Evolutionary conservation across 2,329 filamentous ascomycete genomes (phyloP), one percentile per base, ranked within the genome.

Genomic region (Periconia sp.): DNA sequence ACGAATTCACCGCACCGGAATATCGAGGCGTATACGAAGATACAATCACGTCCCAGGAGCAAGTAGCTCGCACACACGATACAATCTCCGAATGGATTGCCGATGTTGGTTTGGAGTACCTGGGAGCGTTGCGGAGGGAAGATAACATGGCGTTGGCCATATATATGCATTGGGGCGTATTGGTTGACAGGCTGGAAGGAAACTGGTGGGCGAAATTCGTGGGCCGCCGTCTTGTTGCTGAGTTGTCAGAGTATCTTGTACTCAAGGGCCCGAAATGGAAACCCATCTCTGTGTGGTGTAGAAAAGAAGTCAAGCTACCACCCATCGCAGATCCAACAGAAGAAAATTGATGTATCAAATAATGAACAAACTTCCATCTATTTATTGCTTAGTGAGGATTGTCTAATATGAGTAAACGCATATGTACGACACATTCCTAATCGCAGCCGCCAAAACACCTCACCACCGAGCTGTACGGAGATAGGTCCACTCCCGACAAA

Each of bases 201-300:
- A 49, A 52, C 31, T 58, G 56, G 56, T 58, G 56, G 56, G 44
- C 50, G n/a, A 33, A 43, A 43, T 56, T 53, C 41, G 47, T 47
- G 13, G 50, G 50, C 14, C 11, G 15, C 11, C 23, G 50, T 11
- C 43, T 56, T 5, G 50, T 56, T 5, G 40, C 44, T n/a, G 54
- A 56, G 19, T 15, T 56, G 14, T 50, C 54, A 5, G 35, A 17
- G 17, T 41, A 18, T 11, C 45, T 53, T 18, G 14, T 2, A 8
- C 41, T 18, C 13, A 35, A 30, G 14, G 50, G 43, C 2, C 19
- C 20, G 3, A 23, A 50, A 19, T 53, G 50, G 50, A 31, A 15
- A 7, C 33, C 15, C 3, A 40, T 56, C 10, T 6, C 40, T 41
- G 20, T 6, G 3, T 50, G 47, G 47, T 56, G 54, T 41, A 46